Evolutionary conservation across 169 alveolate species (phyloP), one percentile per base, ranked within the genome.

Genomic region (Besnoitia besnoiti): DNA sequence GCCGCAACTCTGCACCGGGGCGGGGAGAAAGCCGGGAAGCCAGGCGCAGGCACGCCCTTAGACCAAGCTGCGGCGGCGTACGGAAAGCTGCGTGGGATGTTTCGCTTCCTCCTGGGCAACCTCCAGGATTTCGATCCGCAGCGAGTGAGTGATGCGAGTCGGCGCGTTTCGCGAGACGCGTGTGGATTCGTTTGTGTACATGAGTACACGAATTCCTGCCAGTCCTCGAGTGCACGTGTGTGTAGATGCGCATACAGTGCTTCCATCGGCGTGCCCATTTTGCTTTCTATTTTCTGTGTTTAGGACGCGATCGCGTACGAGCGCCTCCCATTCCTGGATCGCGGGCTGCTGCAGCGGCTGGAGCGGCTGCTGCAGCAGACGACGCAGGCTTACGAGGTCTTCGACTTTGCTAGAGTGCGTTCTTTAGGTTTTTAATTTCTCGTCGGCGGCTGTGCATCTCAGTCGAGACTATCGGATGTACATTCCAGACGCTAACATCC

Each of bases 31-130:
- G 3, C 33, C 7, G 30, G 67, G 30, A 55, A 1, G 67, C 67
- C 33, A 55, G 67, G 46, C 8, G 79, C 87, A 21, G 59, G 49
- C 19, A 77, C 49, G 49, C 61, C 87, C 14, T 55, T 77, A 12
- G 82, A 77, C 59, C 87, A 77, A 24, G 87, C 87, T 39, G 87
- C 87, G 12, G 75, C 61, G n/a, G 61, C 92, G 21, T 92, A 92
- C 82, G 49, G 85, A 51, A 73, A 77, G 61, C 55, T 92, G 33
- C 82, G 94, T 46, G 85, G 85, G 46, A 67, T 79, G 21, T 75
- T 77, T 76, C 59, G 76, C 67, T 92, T 85, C 79, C 94, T 92
- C 79, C 27, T 85, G 42, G 94, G 94, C 79, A 73, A 84, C 42
- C 90, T 92, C 21, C 77, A 76, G 8, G 90, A 85, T 85, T 92